Evolutionary conservation across 768 basidiomycete species (phyloP).

Genomic region (Rhodosporidiobolus odoratus): DNA sequence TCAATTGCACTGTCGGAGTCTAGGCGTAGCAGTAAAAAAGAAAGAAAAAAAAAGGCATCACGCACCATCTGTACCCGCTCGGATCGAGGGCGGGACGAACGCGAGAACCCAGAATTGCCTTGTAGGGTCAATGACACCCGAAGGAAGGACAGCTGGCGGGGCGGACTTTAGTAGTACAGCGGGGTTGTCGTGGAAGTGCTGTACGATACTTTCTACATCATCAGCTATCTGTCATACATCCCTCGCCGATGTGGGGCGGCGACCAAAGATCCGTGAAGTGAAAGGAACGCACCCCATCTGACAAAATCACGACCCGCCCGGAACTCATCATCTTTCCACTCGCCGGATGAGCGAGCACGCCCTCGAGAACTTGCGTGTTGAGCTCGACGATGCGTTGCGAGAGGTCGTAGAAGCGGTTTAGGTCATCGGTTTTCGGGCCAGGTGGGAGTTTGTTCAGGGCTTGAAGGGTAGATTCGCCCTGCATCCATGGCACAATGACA

Average conservation of each 20-base stretch:
- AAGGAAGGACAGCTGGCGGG: conserved; percentile 18
- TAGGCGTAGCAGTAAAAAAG: not conserved
- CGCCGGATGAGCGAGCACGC: conserved; percentile 59
- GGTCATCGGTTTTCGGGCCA: conserved; percentile 53
- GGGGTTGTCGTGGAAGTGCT: conserved; percentile 38
- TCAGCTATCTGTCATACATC: not conserved
- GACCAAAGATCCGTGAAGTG: not conserved
- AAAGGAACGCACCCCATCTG: conserved; percentile 61
- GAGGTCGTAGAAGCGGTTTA: conserved; percentile 69
- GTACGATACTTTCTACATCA: not conserved
- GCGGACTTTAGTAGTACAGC: conserved; percentile 40
- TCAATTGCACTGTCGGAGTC: too few species aligned
- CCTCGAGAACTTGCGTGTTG: conserved; percentile 61
- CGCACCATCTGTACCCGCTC: conserved; percentile 16
- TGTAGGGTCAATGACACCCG: conserved; percentile 36
- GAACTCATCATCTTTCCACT: conserved; percentile 63
- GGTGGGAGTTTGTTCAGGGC: conserved; percentile 30
- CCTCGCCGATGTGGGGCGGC: too few species aligned
- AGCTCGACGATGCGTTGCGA: conserved; percentile 58
- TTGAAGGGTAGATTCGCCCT: conserved; percentile 39
- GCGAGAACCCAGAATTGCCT: conserved; percentile 40
- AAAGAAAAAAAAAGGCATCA: not conserved
- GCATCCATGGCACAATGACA: not conserved
- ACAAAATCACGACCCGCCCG: conserved; percentile 77
- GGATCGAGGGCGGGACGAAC: conserved; percentile 33